Conservation (phyloP, 2,329 filamentous ascomycete species). For the Eutypella sp. region DNA sequence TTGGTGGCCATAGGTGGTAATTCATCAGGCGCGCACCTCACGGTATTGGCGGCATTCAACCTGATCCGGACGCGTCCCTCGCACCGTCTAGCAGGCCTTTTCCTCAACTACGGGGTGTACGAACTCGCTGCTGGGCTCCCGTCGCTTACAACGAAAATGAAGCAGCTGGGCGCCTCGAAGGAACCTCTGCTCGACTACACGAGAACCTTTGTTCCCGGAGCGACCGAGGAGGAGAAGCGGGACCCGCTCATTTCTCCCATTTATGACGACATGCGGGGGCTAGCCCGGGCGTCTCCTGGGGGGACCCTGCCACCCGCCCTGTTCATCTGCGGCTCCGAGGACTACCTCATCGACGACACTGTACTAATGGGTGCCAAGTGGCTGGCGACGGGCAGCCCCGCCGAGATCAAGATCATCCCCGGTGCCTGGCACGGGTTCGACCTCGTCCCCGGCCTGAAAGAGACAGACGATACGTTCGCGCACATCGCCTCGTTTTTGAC, state of each 20-base stretch:
- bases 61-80: slow-evolving; percentile 33
- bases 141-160: slow-evolving; percentile 13
- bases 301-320: slow-evolving; percentile 44
- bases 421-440: slow-evolving; percentile 49
- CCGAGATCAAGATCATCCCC: slow-evolving; percentile 47
- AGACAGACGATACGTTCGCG: background rate
- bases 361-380: slow-evolving; percentile 52
- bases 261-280: slow-evolving; percentile 38
- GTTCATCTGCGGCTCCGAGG: slow-evolving; percentile 50
- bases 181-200: slow-evolving; percentile 42
- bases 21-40: slow-evolving; percentile 4
- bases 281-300: slow-evolving; percentile 3
- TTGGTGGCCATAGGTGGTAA: slow-evolving; percentile 20
- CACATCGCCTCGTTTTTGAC: too few relatives aligned
- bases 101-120: slow-evolving; percentile 49
- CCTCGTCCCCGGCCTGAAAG: background rate
- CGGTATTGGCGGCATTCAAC: slow-evolving; percentile 29
- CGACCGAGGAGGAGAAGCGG: slow-evolving; percentile 33
- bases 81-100: slow-evolving; percentile 42
- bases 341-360: slow-evolving; percentile 27
- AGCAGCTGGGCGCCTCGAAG: slow-evolving; percentile 36
- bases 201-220: slow-evolving; percentile 28
- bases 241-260: slow-evolving; percentile 44
- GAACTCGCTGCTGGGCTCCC: slow-evolving; percentile 40
- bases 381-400: slow-evolving; percentile 24